These are phyloP conservation scores for Hypoxylon subgilvum DNA, from an alignment of 495 filamentous ascomycete genomes.

Conservation along the genomic window DNA sequence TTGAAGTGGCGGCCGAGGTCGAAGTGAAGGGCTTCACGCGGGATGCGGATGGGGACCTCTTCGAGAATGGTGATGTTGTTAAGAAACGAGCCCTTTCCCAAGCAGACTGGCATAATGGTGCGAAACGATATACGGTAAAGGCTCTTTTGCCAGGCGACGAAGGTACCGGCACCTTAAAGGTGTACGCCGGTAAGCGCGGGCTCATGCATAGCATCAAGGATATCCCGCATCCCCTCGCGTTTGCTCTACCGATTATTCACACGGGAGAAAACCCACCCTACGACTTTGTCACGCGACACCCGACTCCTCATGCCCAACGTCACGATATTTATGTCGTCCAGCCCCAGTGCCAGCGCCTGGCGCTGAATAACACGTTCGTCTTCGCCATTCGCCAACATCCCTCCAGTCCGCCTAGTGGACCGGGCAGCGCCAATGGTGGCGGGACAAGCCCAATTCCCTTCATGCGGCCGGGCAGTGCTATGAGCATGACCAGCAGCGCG, in stretches of 20 bases:
- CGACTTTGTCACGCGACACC: conserved; percentile 90
- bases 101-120: conserved; percentile 84
- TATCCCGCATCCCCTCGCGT: conserved; percentile 88
- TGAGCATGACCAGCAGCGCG: conserved; percentile 77
- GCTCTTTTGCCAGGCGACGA: conserved; percentile 89
- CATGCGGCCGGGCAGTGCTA: conserved; percentile 74
- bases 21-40: conserved; percentile 79
- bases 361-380: conserved; percentile 95
- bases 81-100: conserved; percentile 88
- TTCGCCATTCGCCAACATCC: conserved; percentile 95
- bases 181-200: conserved; percentile 92
- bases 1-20: conserved; percentile 93
- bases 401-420: conserved; percentile 56
- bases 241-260: conserved; percentile 90
- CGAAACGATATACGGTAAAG: conserved; percentile 91
- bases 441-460: conserved; percentile 71
- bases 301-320: conserved; percentile 92
- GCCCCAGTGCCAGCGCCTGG: conserved; percentile 85
- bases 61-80: conserved; percentile 87
- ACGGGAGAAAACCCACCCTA: conserved; percentile 90
- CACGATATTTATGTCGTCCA: conserved; percentile 97
- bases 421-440: conserved; percentile 47
- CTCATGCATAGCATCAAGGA: conserved; percentile 95
- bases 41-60: conserved; percentile 88
- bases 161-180: conserved; percentile 84